A percentile compares a stretch with the other conserved stretches of the same genome.
These are phyloP conservation scores for Tuber melanosporum DNA, from an alignment of 495 filamentous ascomycete species.

Conservation along the genomic window DNA sequence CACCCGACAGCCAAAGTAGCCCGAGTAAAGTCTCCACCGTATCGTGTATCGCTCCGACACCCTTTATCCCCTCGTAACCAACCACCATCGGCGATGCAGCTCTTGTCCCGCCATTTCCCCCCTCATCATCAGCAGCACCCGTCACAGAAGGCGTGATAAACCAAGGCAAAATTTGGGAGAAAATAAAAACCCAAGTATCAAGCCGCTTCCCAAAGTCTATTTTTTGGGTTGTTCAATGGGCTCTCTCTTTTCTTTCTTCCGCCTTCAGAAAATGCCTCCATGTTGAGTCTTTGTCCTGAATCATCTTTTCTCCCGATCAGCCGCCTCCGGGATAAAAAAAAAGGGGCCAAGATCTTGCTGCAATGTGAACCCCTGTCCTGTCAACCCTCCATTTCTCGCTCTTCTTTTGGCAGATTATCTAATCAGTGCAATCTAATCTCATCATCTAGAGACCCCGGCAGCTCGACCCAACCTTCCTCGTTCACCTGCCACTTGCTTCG, in stretches of 20 bases:
- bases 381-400: neutral
- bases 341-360: neutral
- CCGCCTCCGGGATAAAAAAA: neutral
- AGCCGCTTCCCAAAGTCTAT: neutral
- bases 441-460: neutral
- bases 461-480: neutral
- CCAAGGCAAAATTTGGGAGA: neutral
- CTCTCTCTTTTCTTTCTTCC: neutral
- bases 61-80: neutral
- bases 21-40: constrained; percentile 2
- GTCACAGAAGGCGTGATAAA: neutral
- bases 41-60: neutral
- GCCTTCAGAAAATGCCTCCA: neutral
- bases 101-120: neutral
- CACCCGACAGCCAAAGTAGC: neutral
- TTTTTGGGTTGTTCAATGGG: neutral
- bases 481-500: neutral
- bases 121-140: neutral
- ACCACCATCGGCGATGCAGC: constrained; percentile 3
- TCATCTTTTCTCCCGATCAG: neutral
- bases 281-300: neutral
- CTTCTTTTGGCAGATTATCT: neutral
- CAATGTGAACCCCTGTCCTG: neutral
- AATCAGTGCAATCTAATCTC: neutral
- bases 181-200: constrained; percentile 1